phyloP scores from a whole-genome alignment of 176 grass and related monocot species.

The Juncus inflexus region DNA sequence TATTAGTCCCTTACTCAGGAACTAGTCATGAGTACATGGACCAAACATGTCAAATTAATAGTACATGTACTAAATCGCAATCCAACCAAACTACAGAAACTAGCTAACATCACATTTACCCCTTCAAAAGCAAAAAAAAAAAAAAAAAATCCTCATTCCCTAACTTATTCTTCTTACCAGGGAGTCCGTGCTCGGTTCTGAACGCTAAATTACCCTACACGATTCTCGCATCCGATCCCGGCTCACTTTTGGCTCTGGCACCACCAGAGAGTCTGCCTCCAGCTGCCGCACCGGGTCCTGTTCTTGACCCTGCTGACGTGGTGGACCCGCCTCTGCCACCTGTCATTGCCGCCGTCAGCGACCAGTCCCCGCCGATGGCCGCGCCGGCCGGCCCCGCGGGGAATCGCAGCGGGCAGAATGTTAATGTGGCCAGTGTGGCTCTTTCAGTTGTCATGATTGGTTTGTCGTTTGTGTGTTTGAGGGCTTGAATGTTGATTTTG shows the following conservation, averaged over 20 bases:
- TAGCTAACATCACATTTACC: not conserved
- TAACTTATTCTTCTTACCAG: conserved; percentile 29
- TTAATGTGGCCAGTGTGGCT: conserved; percentile 2
- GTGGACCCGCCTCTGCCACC: conserved; percentile 72
- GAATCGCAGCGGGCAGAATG: not conserved
- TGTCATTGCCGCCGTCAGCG: conserved; percentile 24
- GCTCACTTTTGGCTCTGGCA: conserved; percentile 41
- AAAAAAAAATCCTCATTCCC: not conserved
- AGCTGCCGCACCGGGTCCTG: conserved; percentile 51
- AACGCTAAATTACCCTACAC: conserved; percentile 55
- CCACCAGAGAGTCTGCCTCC: conserved; percentile 47
- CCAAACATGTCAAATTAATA: too few relatives aligned
- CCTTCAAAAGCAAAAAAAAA: not conserved
- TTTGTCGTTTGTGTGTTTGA: conserved; percentile 17
- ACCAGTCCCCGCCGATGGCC: conserved; percentile 19
- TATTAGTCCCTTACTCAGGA: not conserved
- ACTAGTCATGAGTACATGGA: too few relatives aligned
- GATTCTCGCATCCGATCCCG: conserved; percentile 51
- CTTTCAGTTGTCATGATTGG: conserved; percentile 6
- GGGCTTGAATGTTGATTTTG: conserved; percentile 11
- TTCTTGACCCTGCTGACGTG: conserved; percentile 54
- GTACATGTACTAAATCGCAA: not conserved
- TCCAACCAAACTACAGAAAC: not conserved
- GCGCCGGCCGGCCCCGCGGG: not conserved
- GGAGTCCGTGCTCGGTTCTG: conserved; percentile 65